Base-by-base conservation (phyloP, 192 early-diverging fungal genomes). In the Coemansia sp. region DNA sequence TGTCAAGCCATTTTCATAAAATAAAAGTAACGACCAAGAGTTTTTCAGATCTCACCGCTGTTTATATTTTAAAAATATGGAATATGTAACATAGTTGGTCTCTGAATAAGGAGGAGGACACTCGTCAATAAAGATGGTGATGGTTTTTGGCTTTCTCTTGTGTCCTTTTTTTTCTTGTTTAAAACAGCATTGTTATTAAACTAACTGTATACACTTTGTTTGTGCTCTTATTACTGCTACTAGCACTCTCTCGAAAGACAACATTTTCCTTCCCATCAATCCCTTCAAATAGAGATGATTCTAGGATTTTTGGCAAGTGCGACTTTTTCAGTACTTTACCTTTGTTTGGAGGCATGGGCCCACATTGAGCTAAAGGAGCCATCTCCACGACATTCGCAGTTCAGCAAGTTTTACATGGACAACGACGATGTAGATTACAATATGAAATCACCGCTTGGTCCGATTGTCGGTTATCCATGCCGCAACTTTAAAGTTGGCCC, bases 361-460 rank as follows among this genome's bases (percentile, higher is more conserved):
- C 81, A 77, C 14, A 55, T 83, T 6, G 72, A 77, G 55, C 70
- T 83, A 66, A 72, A 74, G 56, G 72, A 83, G 60, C 81, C 81
- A 43, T 63, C 81, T 4, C 81, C 81, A 12, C 71, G 75, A 11
- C 81, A 77, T 59, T 83, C 72, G 37, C 75, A 77, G 56, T 77
- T 75, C 53, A 77, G 75, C 69, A 77, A 77, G 55, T 83, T 67
- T 17, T 83, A 83, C 19, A 60, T 75, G 32, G 72, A 77, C 25
- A 77, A 77, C 56, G 75, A 77, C 67, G 75, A 77, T 51, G 72
- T 83, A 42, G 75, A 83, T 62, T 83, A 83, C 69, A 74, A 77
- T 43, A 83, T 83, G 75, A 83, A 76, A 41, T 73, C 80, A 59
- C 81, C 81, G 9, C 72, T 77, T 16, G 75, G 72, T 5, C 72